A percentile compares a stretch with the other conserved stretches of the same genome.
Evolutionary conservation across 495 filamentous ascomycete species (phyloP).

Genomic region (Neurospora terricola): DNA sequence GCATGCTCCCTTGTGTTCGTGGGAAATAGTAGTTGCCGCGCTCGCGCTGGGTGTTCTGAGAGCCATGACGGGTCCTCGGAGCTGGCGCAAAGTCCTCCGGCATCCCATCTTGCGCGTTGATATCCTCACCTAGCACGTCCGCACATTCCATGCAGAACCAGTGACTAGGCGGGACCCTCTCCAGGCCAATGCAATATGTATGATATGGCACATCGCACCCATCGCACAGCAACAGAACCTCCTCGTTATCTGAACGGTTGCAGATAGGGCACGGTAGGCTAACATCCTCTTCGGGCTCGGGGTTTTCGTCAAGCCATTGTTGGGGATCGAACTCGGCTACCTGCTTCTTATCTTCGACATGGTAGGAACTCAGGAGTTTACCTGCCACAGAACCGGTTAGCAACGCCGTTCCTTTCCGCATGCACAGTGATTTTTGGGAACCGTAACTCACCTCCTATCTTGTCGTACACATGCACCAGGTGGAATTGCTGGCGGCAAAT

Average conservation of each 20-base stretch:
- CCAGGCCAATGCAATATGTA: conserved; percentile 75
- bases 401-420: background rate
- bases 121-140: conserved; percentile 36
- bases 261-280: conserved; percentile 72
- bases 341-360: conserved; percentile 82
- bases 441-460: conserved; percentile 58
- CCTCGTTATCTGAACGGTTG: conserved; percentile 61
- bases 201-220: conserved; percentile 78
- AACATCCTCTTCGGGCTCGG: conserved; percentile 54
- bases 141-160: conserved; percentile 84
- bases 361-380: conserved; percentile 63
- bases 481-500: conserved; percentile 92
- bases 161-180: conserved; percentile 55
- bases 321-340: conserved; percentile 77
- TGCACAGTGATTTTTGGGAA: background rate
- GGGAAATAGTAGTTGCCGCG: conserved; percentile 25
- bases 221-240: conserved; percentile 77
- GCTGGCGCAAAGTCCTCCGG: background rate
- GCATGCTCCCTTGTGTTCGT: conserved; percentile 40
- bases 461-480: conserved; percentile 70
- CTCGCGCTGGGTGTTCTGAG: background rate
- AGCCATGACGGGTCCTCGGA: conserved; percentile 2
- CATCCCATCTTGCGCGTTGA: conserved; percentile 18
- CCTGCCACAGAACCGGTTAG: conserved; percentile 41
- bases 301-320: conserved; percentile 64